Base-by-base conservation (phyloP, 1,139 yeast species). In the Martiniozyma asiatica region DNA sequence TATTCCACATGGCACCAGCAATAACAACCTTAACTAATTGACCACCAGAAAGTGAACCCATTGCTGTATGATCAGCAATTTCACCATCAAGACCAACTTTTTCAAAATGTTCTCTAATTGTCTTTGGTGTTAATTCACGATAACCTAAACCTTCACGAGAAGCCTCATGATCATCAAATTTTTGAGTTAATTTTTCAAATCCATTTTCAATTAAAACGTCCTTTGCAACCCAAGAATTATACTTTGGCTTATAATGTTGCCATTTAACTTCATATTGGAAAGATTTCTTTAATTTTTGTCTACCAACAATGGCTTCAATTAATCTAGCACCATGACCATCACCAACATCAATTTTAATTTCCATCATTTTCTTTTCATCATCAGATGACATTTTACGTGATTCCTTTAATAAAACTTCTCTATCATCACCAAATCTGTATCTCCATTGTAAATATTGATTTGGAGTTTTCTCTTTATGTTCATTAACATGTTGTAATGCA, bases 1-100 rank as follows among this genome's bases (percentile, higher is more conserved):
- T 89, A 61, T 89, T 87, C 98, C 98, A 89, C 93, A 89, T 89
- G 42, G 97, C 97, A 59, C 97, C 97, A 12, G 98, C 98, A 64
- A 89, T 87, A 39, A 89, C 98, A 40, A 89, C 97, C 61, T 89
- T 89, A 40, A 89, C 98, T 53, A 87, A 69, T 64, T 89, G 98
- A 45, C 98, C 98, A 53, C 98, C 98, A 24, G 96, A 85, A 40
- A 89, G 66, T 8, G 95, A 84, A 14, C 97, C 97, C 71, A 89
- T 65, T 31, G 95, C 95, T 14, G 96, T 89, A 56, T 89, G 97
- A 56, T 89, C 95, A 23, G 97, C 97, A 60, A 89, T 87, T 50
- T 89, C 98, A 45, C 96, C 93, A 51, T 89, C 98, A 43, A 89
- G 67, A 36, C 98, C 98, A 47, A 89, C 94, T 51, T 75, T 97